Conservation (phyloP, 2,329 filamentous ascomycete species). For the Phialophora chinensis region DNA sequence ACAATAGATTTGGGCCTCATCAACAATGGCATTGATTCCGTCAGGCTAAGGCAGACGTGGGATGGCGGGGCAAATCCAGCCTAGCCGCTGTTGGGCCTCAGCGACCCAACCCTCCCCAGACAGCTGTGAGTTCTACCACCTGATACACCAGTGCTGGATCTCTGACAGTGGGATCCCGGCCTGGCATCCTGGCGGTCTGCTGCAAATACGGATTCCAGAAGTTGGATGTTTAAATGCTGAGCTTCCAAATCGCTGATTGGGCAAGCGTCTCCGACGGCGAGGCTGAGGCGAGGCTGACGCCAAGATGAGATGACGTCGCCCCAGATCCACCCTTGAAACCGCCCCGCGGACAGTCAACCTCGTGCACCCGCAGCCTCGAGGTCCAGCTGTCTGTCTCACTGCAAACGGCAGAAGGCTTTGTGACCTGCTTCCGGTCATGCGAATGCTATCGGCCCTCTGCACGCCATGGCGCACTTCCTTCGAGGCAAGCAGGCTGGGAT, state of each 20-base stretch:
- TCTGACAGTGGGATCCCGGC: too few relatives aligned
- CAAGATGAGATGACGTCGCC: not conserved
- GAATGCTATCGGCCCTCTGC: not conserved
- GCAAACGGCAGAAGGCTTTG: not conserved
- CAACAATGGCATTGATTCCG: too few relatives aligned
- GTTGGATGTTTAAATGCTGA: too few relatives aligned
- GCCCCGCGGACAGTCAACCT: not conserved
- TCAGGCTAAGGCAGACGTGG: too few relatives aligned
- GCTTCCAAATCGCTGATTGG: not conserved
- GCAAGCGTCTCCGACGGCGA: not conserved
- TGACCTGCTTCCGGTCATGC: slow-evolving; percentile 18
- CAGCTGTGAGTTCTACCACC: too few relatives aligned
- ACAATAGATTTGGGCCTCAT: too few relatives aligned
- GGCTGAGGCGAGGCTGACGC: not conserved
- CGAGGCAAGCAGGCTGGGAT: slow-evolving; percentile 93
- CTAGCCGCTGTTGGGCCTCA: too few relatives aligned
- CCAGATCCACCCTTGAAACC: not conserved
- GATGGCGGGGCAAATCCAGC: too few relatives aligned
- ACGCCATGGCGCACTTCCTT: slow-evolving; percentile 80
- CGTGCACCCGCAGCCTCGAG: not conserved
- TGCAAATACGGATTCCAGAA: too few relatives aligned
- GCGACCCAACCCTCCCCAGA: too few relatives aligned
- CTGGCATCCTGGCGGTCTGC: too few relatives aligned
- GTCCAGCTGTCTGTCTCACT: not conserved
- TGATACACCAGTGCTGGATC: too few relatives aligned